A percentile compares a stretch with the other conserved stretches of the same genome.
These are phyloP conservation scores for Halenospora varia DNA, from an alignment of 495 filamentous ascomycete species.

Conservation along the genomic window DNA sequence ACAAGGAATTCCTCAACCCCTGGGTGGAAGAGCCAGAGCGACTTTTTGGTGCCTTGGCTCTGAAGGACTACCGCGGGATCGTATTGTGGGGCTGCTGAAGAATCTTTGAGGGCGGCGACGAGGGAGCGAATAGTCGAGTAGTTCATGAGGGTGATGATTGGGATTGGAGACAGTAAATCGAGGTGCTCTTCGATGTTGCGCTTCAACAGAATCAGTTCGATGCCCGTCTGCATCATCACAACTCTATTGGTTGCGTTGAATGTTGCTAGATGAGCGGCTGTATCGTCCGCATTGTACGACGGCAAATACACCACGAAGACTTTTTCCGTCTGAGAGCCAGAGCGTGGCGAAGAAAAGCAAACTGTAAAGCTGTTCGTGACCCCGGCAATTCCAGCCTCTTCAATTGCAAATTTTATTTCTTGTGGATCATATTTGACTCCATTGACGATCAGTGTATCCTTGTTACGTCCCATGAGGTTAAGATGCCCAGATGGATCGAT, in stretches of 20 bases:
- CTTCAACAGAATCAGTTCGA: constrained; percentile 38
- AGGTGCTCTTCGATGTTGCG: constrained; percentile 21
- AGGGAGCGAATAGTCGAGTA: constrained; percentile 34
- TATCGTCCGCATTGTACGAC: not conserved
- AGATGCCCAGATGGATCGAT: constrained; percentile 54
- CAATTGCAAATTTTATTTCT: constrained; percentile 40
- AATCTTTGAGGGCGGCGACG: constrained; percentile 25
- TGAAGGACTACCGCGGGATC: constrained; percentile 42
- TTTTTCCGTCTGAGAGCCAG: not conserved
- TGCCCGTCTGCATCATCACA: constrained; percentile 1
- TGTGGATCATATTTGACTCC: constrained; percentile 41
- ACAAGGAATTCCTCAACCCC: constrained; percentile 53
- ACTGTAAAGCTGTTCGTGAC: constrained; percentile 1
- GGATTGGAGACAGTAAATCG: constrained; percentile 21
- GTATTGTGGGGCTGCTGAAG: constrained; percentile 29
- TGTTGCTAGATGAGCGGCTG: not conserved
- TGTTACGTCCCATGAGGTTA: constrained; percentile 72
- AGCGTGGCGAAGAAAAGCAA: not conserved
- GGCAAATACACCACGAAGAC: not conserved
- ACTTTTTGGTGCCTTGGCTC: constrained; percentile 37
- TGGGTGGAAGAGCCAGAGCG: constrained; percentile 55
- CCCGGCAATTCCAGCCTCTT: constrained; percentile 32
- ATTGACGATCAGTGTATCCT: constrained; percentile 67
- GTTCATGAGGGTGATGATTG: constrained; percentile 37
- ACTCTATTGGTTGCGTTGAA: not conserved